Percentiles rank a stretch among this genome's conserved stretches.
These are phyloP conservation scores for Platanthera zijinensis DNA, from an alignment of 106 monocot genomes.

Conservation along the genomic window DNA sequence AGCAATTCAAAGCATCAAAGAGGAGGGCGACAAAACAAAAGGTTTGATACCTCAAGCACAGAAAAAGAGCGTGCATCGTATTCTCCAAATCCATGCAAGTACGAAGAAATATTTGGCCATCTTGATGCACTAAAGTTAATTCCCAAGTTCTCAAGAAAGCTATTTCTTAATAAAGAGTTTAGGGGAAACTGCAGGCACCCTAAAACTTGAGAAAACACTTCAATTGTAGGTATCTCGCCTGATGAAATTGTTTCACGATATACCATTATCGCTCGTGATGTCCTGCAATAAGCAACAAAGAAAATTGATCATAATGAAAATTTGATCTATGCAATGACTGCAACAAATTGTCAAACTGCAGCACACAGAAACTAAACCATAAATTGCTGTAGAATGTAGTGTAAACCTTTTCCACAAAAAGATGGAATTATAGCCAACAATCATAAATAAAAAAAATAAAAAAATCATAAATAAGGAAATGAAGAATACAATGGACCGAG, in stretches of 20 bases:
- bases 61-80: constrained; percentile 83
- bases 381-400: not conserved
- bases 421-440: too few species aligned
- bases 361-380: not conserved
- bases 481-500: too few species aligned
- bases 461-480: too few species aligned
- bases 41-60: constrained; percentile 41
- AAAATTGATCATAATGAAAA: not conserved
- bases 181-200: constrained; percentile 86
- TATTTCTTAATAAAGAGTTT: constrained; percentile 41
- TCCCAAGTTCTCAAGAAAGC: constrained; percentile 64
- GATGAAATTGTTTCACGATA: constrained; percentile 78
- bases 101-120: constrained; percentile 42
- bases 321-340: not conserved
- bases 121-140: constrained; percentile 39
- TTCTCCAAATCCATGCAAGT: constrained; percentile 93
- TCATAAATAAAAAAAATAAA: too few species aligned
- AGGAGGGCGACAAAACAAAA: not conserved
- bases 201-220: constrained; percentile 84
- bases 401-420: not conserved
- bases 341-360: not conserved
- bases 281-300: constrained; percentile 37
- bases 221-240: constrained; percentile 60
- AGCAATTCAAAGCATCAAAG: not conserved
- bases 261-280: constrained; percentile 58